These are phyloP conservation scores for Pisolithus thermaeus DNA, from an alignment of 1,284 basidiomycete genomes.

Conservation along the genomic window DNA sequence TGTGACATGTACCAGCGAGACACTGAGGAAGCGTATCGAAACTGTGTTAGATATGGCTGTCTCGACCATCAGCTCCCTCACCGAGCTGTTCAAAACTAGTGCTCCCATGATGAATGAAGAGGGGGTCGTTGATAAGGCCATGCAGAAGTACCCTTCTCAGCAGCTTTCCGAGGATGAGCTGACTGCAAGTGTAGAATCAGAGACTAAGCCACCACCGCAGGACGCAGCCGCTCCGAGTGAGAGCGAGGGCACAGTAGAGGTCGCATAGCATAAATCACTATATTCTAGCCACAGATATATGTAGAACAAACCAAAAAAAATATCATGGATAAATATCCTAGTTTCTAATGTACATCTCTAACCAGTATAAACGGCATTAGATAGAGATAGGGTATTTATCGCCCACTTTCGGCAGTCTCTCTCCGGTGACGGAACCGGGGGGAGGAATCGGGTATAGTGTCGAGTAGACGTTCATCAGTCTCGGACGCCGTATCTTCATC, in stretches of 20 bases:
- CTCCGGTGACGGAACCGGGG: slow-evolving; percentile 34
- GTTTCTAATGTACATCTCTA: slow-evolving; percentile 5
- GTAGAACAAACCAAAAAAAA: slow-evolving; percentile 10
- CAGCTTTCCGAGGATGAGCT: slow-evolving; percentile 4
- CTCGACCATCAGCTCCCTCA: slow-evolving; percentile 79
- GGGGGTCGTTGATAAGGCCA: slow-evolving; percentile 17
- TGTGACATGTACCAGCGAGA: slow-evolving; percentile 65
- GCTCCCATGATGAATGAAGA: slow-evolving; percentile 34
- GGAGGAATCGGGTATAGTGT: slow-evolving; percentile 5
- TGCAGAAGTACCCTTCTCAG: slow-evolving; percentile 3
- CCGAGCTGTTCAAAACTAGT: slow-evolving; percentile 59
- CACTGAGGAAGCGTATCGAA: slow-evolving; percentile 73
- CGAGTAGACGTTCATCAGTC: slow-evolving; percentile 15
- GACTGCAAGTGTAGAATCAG: not conserved
- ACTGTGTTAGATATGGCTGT: slow-evolving; percentile 86
- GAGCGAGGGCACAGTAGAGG: not conserved
- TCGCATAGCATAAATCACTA: not conserved
- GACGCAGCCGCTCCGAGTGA: not conserved
- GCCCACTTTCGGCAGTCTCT: slow-evolving; percentile 38
- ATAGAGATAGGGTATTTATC: slow-evolving; percentile 16
- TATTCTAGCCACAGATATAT: too few relatives aligned
- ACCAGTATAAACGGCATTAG: slow-evolving; percentile 12
- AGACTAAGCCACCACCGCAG: not conserved
- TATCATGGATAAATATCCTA: slow-evolving; percentile 30
- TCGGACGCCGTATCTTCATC: slow-evolving; percentile 36